phyloP scores from a whole-genome alignment of 257 asterid genomes.

The Thymus mandschuricus region DNA sequence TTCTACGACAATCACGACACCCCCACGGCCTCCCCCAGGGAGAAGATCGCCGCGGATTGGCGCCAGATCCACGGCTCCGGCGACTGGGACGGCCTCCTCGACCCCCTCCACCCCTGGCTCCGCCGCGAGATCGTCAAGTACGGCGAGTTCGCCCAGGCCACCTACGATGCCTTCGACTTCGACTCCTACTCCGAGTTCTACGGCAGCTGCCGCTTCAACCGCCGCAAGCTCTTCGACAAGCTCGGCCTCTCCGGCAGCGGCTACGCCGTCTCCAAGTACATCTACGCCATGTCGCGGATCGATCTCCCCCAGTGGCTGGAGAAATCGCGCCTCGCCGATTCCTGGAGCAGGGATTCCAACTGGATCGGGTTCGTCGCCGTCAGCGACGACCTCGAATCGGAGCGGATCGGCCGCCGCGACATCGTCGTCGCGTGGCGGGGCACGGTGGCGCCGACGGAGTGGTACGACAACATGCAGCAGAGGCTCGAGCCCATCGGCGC shows the following conservation, averaged over 20 bases:
- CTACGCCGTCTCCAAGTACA: conserved; percentile 54
- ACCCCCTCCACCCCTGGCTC: conserved; percentile 70
- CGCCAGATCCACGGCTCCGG: conserved; percentile 57
- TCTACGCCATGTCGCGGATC: conserved; percentile 70
- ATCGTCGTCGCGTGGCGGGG: conserved; percentile 84
- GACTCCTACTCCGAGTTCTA: conserved; percentile 68
- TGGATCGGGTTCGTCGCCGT: conserved; percentile 85
- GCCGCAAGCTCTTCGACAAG: conserved; percentile 47
- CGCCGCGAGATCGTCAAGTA: conserved; percentile 69
- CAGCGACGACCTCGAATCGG: conserved; percentile 60
- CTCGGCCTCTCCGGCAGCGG: conserved; percentile 52
- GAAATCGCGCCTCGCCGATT: conserved; percentile 46
- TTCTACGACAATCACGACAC: conserved; percentile 49
- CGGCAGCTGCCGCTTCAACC: conserved; percentile 67
- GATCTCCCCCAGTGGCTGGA: conserved; percentile 73
- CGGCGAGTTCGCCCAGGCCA: conserved; percentile 82
- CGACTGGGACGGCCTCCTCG: conserved; percentile 68
- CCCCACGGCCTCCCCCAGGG: conserved; percentile 60
- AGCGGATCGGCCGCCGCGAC: conserved; percentile 70
- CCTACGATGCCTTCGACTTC: conserved; percentile 73
- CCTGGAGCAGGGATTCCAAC: conserved; percentile 79
- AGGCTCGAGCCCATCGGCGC: conserved; percentile 61
- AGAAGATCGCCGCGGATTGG: conserved; percentile 58
- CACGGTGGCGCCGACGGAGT: conserved; percentile 70
- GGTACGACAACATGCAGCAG: conserved; percentile 76